These are phyloP conservation scores for Aspergillus calidoustus DNA, from an alignment of 2,329 filamentous ascomycete genomes.

Conservation along the genomic window DNA sequence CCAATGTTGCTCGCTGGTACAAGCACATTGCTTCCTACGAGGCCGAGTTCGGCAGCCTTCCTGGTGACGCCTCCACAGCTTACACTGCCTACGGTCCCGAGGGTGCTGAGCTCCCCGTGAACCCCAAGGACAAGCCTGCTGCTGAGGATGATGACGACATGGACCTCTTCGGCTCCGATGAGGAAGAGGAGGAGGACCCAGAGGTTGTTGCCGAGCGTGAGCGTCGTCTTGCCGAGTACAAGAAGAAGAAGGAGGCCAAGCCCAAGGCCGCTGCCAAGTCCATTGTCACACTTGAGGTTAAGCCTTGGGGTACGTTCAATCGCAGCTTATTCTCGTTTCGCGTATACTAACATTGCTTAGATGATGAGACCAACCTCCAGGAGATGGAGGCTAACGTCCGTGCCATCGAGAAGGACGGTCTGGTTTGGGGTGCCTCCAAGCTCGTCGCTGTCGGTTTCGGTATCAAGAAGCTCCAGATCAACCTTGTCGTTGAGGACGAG, in stretches of 20 bases:
- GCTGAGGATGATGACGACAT: conserved; percentile 76
- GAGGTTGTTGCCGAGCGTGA: conserved; percentile 84
- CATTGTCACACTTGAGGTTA: conserved; percentile 91
- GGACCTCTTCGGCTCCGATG: conserved; percentile 91
- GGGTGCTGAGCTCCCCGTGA: conserved; percentile 73
- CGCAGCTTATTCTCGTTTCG: not conserved
- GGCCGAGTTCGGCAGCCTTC: conserved; percentile 86
- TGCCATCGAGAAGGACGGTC: conserved; percentile 85
- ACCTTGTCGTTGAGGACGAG: conserved; percentile 95
- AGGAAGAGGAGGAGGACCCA: conserved; percentile 92
- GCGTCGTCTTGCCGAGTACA: conserved; percentile 90
- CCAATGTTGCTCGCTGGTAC: conserved; percentile 96
- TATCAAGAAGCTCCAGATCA: conserved; percentile 99
- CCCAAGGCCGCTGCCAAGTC: conserved; percentile 93
- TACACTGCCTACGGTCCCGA: conserved; percentile 93
- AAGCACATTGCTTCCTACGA: conserved; percentile 96
- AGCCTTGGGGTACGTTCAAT: conserved; percentile 86
- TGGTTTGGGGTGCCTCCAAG: conserved; percentile 93
- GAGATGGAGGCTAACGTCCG: conserved; percentile 81
- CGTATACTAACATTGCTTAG: conserved; percentile 47
- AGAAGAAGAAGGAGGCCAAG: conserved; percentile 95
- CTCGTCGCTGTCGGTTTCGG: conserved; percentile 91
- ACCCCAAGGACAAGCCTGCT: conserved; percentile 78
- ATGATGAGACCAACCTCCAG: conserved; percentile 92
- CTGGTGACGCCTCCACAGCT: conserved; percentile 87